Conservation (phyloP, 495 filamentous ascomycete genomes). For the Bombardia bombarda region DNA sequence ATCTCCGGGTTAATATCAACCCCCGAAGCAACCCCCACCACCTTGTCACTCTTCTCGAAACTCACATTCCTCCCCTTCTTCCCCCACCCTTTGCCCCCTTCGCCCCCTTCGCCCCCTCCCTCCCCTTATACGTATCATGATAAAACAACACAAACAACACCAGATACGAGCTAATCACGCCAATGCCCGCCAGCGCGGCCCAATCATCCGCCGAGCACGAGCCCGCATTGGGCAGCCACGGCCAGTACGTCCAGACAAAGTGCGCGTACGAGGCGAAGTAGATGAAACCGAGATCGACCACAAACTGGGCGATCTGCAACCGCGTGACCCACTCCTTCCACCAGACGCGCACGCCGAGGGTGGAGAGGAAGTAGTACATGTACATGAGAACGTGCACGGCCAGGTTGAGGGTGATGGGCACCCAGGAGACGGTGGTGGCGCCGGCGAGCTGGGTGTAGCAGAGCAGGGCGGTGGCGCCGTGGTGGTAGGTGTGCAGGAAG, state of each 20-base stretch:
- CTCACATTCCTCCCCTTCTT: no score
- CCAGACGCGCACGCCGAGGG: constrained; percentile 74
- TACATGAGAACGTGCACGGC: constrained; percentile 73
- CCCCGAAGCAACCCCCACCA: no score
- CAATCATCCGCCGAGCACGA: not conserved
- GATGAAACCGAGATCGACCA: constrained; percentile 46
- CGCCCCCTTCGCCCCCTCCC: not conserved
- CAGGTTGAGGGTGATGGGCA: constrained; percentile 69
- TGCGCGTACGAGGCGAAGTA: not conserved
- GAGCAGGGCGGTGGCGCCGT: constrained; percentile 74
- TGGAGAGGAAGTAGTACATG: constrained; percentile 78
- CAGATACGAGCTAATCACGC: not conserved
- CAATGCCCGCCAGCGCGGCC: not conserved
- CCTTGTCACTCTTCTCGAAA: no score
- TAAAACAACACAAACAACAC: constrained; percentile 1
- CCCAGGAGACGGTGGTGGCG: constrained; percentile 71
- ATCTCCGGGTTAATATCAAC: no score
- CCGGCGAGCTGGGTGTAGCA: constrained; percentile 81
- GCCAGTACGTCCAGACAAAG: not conserved
- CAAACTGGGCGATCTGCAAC: constrained; percentile 76
- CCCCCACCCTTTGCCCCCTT: not conserved
- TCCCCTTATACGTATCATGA: not conserved
- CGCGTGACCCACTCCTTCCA: constrained; percentile 89
- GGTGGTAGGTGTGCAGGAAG: constrained; percentile 74
- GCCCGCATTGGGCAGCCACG: not conserved